Evolutionary conservation across 106 monocot species (phyloP).

Genomic region (Phalaenopsis aphrodite): DNA sequence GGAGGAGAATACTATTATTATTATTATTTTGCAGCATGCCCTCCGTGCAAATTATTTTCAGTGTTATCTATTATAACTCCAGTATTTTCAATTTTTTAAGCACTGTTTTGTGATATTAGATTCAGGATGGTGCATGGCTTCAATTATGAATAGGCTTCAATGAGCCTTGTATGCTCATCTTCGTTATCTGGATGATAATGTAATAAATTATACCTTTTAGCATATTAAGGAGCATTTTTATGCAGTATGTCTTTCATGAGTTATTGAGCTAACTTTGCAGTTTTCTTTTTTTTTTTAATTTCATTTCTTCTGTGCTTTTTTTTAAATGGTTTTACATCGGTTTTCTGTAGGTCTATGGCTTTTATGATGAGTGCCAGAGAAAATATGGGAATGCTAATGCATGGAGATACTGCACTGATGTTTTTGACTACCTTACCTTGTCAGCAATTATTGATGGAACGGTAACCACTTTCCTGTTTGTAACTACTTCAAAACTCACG

Average conservation of each 20-base stretch:
- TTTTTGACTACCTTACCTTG: conserved; percentile 93
- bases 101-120: not conserved
- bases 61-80: not conserved
- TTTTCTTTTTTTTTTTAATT: not conserved
- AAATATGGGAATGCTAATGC: conserved; percentile 99
- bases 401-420: conserved; percentile 98
- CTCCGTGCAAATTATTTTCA: not conserved
- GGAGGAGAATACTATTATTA: not conserved
- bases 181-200: too few species aligned
- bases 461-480: conserved; percentile 24
- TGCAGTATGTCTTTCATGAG: not conserved
- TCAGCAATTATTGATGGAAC: conserved; percentile 98
- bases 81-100: not conserved
- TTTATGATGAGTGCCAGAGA: conserved; percentile 97
- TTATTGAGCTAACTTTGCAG: not conserved
- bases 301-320: not conserved
- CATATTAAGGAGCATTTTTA: not conserved
- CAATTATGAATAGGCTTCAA: not conserved
- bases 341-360: conserved; percentile 75
- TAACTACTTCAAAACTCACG: not conserved
- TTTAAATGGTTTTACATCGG: not conserved
- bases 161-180: not conserved
- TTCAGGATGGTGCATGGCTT: not conserved
- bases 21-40: too few species aligned
- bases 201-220: too few species aligned